Evolutionary conservation across 371 early-diverging fungal genomes (phyloP).

Genomic region (Nematocida major): DNA sequence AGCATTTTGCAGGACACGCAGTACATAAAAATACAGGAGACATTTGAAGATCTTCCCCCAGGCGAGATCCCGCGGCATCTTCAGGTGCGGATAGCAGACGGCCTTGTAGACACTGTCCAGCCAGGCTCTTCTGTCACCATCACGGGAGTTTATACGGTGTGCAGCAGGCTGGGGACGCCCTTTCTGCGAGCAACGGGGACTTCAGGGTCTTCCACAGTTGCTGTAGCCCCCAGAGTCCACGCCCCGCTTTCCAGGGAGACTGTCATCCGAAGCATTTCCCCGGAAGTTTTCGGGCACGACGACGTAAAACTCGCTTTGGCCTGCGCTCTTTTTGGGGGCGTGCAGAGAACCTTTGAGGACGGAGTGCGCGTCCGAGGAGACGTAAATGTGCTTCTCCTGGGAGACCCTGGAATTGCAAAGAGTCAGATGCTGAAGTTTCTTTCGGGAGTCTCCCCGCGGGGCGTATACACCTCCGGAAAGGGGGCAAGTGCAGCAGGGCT

Average conservation of each 20-base stretch:
- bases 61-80: constrained; percentile 95
- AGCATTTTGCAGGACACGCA: constrained; percentile 91
- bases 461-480: constrained; percentile 80
- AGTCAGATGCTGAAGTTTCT: constrained; percentile 95
- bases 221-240: too few species aligned
- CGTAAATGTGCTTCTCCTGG: constrained; percentile 94
- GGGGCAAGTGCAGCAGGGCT: constrained; percentile 78
- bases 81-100: constrained; percentile 76
- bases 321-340: constrained; percentile 92
- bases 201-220: too few species aligned
- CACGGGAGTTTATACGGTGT: constrained; percentile 87
- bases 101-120: constrained; percentile 75
- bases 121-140: constrained; percentile 86
- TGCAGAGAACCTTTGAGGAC: constrained; percentile 82
- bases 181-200: constrained; percentile 66
- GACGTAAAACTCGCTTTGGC: constrained; percentile 95
- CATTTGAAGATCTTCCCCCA: constrained; percentile 87
- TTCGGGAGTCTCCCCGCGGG: constrained; percentile 83
- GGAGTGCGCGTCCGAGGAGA: constrained; percentile 92
- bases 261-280: constrained; percentile 66
- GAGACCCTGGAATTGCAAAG: constrained; percentile 98
- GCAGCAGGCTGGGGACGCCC: constrained; percentile 58
- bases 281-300: constrained; percentile 60
- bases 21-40: constrained; percentile 90
- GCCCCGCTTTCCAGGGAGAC: constrained; percentile 85